These are phyloP conservation scores for Triticum timopheevii DNA, from an alignment of 176 grass and related monocot genomes.

Conservation along the genomic window DNA sequence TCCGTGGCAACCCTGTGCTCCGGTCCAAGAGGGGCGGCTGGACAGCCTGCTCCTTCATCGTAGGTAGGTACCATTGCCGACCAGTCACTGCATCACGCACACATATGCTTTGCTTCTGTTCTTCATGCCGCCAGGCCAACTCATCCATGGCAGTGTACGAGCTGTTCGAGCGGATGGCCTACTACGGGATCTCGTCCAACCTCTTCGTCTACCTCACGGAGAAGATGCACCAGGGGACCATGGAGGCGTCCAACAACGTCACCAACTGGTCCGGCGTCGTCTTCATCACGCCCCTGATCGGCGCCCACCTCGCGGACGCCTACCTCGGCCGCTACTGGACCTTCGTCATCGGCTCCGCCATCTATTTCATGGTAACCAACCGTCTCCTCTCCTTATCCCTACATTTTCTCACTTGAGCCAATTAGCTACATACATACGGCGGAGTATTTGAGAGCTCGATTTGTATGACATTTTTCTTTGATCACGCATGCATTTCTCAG, in stretches of 20 bases:
- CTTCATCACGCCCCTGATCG: slow-evolving; percentile 27
- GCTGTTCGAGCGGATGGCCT: slow-evolving; percentile 50
- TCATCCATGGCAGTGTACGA: slow-evolving; percentile 31
- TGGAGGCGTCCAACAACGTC: slow-evolving; percentile 43
- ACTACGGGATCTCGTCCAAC: slow-evolving; percentile 41
- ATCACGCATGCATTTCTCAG: too few relatives aligned
- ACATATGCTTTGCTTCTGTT: neutral
- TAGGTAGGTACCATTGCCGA: slow-evolving; percentile 1
- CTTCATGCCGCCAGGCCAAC: neutral
- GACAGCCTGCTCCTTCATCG: slow-evolving; percentile 50
- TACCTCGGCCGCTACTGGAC: slow-evolving; percentile 47
- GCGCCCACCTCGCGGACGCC: slow-evolving; percentile 36
- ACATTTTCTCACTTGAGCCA: neutral
- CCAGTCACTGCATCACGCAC: too few relatives aligned
- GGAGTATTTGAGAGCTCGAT: too few relatives aligned
- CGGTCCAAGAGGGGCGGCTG: slow-evolving; percentile 44
- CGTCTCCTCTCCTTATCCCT: neutral
- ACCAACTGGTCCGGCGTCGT: slow-evolving; percentile 43
- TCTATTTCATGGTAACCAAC: slow-evolving; percentile 34
- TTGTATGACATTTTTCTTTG: too few relatives aligned
- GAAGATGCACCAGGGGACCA: slow-evolving; percentile 44
- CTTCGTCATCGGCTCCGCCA: slow-evolving; percentile 31
- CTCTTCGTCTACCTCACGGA: slow-evolving; percentile 32
- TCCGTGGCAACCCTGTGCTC: slow-evolving; percentile 47
- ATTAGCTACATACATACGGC: too few relatives aligned